These are phyloP conservation scores for Mycena polygramma DNA, from an alignment of 768 basidiomycete genomes.

Conservation along the genomic window DNA sequence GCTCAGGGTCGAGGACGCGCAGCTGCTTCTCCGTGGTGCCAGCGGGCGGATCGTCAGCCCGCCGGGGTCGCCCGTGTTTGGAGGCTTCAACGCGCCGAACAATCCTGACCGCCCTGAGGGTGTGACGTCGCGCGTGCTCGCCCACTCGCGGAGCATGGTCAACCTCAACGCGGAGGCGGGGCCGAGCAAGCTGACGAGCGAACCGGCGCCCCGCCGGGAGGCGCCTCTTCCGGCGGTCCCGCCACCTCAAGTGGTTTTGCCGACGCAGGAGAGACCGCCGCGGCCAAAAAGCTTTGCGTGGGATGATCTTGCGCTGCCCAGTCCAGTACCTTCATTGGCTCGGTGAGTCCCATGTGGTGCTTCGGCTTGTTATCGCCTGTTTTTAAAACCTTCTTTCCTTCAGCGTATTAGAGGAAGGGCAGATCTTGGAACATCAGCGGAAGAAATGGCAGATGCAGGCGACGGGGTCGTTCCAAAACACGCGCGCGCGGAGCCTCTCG, in stretches of 20 bases:
- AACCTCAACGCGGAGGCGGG: constrained; percentile 34
- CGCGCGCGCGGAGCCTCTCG: constrained; percentile 70
- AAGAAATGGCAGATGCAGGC: constrained; percentile 77
- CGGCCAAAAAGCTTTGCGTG: constrained; percentile 72
- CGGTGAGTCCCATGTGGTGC: constrained; percentile 49
- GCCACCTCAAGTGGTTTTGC: constrained; percentile 29
- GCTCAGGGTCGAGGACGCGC: constrained; percentile 62
- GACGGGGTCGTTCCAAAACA: constrained; percentile 73
- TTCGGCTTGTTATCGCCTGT: constrained; percentile 14
- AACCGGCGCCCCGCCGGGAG: constrained; percentile 7
- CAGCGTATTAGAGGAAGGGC: constrained; percentile 78
- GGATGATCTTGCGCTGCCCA: constrained; percentile 70
- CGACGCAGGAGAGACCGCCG: constrained; percentile 40
- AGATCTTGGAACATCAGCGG: constrained; percentile 72
- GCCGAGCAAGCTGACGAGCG: constrained; percentile 18
- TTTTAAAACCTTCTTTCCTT: constrained; percentile 16
- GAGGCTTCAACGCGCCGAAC: constrained; percentile 34
- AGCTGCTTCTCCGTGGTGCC: constrained; percentile 29
- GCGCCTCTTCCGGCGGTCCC: constrained; percentile 7
- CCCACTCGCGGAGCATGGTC: constrained; percentile 55
- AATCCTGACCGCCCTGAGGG: constrained; percentile 42
- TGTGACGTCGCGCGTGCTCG: constrained; percentile 60
- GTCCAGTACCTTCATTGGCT: constrained; percentile 70
- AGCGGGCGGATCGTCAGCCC: constrained; percentile 62
- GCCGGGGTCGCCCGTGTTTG: constrained; percentile 57